Conservation (phyloP, 805 yeast species). For the Hanseniaspora guilliermondii region DNA sequence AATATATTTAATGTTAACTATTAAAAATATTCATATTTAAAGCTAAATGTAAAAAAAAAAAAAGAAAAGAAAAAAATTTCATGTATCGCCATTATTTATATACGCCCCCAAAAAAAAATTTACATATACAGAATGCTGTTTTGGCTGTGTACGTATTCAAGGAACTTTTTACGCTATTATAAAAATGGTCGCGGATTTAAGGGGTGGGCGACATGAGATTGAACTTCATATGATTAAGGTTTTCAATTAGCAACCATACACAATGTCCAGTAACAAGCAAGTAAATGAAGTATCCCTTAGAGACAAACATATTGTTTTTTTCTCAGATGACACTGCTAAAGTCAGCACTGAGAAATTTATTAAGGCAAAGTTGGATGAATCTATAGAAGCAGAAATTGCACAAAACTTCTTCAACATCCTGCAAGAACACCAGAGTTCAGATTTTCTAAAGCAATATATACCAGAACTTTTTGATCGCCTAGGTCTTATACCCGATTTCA, state of each 20-base stretch:
- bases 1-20: too few relatives aligned
- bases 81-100: too few relatives aligned
- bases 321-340: slow-evolving; percentile 6
- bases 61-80: too few relatives aligned
- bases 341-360: background rate
- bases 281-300: background rate
- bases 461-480: background rate
- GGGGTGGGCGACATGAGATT: too few relatives aligned
- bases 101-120: too few relatives aligned
- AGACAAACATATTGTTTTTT: slow-evolving; percentile 5
- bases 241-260: background rate
- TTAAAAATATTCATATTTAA: too few relatives aligned
- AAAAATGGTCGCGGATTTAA: too few relatives aligned
- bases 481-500: background rate
- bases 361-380: background rate
- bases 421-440: background rate
- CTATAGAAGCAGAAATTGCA: slow-evolving; percentile 7
- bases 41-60: too few relatives aligned
- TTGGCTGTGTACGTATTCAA: too few relatives aligned
- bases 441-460: background rate
- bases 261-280: background rate
- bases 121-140: too few relatives aligned
- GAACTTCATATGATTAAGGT: too few relatives aligned
- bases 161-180: too few relatives aligned
- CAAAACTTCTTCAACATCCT: slow-evolving; percentile 2